Evolutionary conservation across 805 yeast genomes (phyloP), one percentile per base, ranked within the genome.

Genomic region (Nakazawaea pomicola): DNA sequence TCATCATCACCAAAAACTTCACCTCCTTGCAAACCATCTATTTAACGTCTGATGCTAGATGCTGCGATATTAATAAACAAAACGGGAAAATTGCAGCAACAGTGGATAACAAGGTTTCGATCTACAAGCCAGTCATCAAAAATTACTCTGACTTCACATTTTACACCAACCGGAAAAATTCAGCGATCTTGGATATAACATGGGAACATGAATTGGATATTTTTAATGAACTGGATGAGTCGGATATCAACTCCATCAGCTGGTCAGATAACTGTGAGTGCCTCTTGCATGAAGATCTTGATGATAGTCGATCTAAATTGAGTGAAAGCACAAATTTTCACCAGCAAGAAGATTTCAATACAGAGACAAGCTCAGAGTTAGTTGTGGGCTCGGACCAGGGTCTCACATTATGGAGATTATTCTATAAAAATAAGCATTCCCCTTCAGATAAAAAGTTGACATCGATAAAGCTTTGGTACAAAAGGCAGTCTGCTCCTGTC

Each of bases 1-100:
- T 91, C 25, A 71, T 84, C 4, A 56, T 80, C 3, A 68, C 82
- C 6, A 70, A 74, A 45, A 65, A 70, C 35, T 64, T 70, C 44
- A 59, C 63, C 18, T 62, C 82, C 46, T 61, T 89, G 14, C 98
- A 91, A 58, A 88, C 96, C 0, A 63, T 88, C 1, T 84, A 84
- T 50, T 64, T 88, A 17, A 79, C 78, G 9, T 47, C 64, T 2
- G 95, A 86, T 53, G 80, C 91, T 14, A 53, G 54, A 18, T 77
- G 83, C 1, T 79, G 89, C 4, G 82, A 78, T 44, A 69, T 90
- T 35, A 79, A 85, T 52, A 52, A 68, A 1, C 50, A 56, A 4
- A 76, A 76, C 48, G 96, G 95, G 7, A 62, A 62, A 41, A 69
- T 77, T 32, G 85, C 88, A 0, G 68, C 81, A 4, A 72, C 78